Percentiles rank a stretch among this genome's conserved stretches.
phyloP scores from a whole-genome alignment of 805 yeast genomes.

The Osmozyma mogii region DNA sequence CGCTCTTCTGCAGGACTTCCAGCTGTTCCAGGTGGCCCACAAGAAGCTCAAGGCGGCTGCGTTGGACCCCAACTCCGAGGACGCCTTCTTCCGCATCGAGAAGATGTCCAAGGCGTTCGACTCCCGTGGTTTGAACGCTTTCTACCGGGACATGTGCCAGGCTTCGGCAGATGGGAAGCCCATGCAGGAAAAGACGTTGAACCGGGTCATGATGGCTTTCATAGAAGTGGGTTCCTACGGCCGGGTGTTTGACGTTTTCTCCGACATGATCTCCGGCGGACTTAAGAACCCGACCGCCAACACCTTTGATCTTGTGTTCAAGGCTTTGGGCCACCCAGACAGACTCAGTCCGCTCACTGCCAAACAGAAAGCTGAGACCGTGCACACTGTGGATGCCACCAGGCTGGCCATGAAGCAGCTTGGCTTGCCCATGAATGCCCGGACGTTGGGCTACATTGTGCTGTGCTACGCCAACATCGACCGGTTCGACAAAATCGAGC shows the following conservation, averaged over 20 bases:
- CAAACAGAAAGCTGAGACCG: slow-evolving; percentile 17
- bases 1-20: slow-evolving; percentile 5
- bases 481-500: slow-evolving; percentile 35
- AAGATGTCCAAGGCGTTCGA: slow-evolving; percentile 14
- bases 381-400: slow-evolving; percentile 19
- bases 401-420: slow-evolving; percentile 21
- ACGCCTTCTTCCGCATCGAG: slow-evolving; percentile 17
- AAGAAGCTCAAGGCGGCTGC: slow-evolving; percentile 11
- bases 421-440: slow-evolving; percentile 35
- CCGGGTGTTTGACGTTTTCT: slow-evolving; percentile 42
- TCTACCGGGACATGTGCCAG: slow-evolving; percentile 19
- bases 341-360: slow-evolving; percentile 20
- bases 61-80: slow-evolving; percentile 28
- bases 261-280: slow-evolving; percentile 33
- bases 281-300: slow-evolving; percentile 31
- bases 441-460: slow-evolving; percentile 27
- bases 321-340: slow-evolving; percentile 35
- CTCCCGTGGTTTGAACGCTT: slow-evolving; percentile 11
- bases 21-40: slow-evolving; percentile 2
- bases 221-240: slow-evolving; percentile 26
- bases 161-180: slow-evolving; percentile 19
- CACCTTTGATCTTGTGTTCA: slow-evolving; percentile 55
- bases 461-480: slow-evolving; percentile 28
- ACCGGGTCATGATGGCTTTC: slow-evolving; percentile 40
- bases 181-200: slow-evolving; percentile 34